These are phyloP conservation scores for Russula lepida DNA, from an alignment of 768 basidiomycete species.

Conservation along the genomic window DNA sequence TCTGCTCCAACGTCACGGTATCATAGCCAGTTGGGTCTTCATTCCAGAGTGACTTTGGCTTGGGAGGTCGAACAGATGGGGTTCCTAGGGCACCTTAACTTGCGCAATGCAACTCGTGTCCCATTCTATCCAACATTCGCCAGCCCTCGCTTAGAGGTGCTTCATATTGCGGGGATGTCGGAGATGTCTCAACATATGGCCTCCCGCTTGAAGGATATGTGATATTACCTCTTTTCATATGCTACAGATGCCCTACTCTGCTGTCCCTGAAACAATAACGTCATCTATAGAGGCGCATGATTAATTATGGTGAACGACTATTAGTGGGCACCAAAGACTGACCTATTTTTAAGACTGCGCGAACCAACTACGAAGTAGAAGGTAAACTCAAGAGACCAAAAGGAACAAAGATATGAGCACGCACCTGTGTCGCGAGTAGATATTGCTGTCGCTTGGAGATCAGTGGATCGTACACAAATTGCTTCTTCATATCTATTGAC, in stretches of 20 bases:
- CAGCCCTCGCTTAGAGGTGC: too few relatives aligned
- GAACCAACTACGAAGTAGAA: conserved; percentile 48
- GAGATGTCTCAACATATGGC: not conserved
- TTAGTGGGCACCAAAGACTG: conserved; percentile 24
- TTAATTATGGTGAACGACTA: not conserved
- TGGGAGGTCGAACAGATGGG: not conserved
- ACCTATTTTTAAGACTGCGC: conserved; percentile 86
- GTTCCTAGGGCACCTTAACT: too few relatives aligned
- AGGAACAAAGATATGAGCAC: conserved; percentile 23
- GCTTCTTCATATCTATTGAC: conserved; percentile 85
- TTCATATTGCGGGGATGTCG: not conserved
- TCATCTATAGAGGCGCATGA: conserved; percentile 43
- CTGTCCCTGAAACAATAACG: conserved; percentile 65
- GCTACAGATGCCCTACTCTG: conserved; percentile 38
- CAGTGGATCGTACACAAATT: conserved; percentile 93
- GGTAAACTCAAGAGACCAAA: not conserved
- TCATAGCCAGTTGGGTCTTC: too few relatives aligned
- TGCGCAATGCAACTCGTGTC: not conserved
- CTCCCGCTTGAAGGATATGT: conserved; percentile 13
- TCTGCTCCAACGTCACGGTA: too few relatives aligned
- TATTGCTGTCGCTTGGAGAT: conserved; percentile 98
- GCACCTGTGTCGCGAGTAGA: conserved; percentile 88
- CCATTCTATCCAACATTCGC: not conserved
- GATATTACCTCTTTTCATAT: conserved; percentile 11
- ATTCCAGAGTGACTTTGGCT: too few relatives aligned